These are phyloP conservation scores for Jamesozyma gamospora DNA, from an alignment of 805 yeast genomes.

Conservation along the genomic window DNA sequence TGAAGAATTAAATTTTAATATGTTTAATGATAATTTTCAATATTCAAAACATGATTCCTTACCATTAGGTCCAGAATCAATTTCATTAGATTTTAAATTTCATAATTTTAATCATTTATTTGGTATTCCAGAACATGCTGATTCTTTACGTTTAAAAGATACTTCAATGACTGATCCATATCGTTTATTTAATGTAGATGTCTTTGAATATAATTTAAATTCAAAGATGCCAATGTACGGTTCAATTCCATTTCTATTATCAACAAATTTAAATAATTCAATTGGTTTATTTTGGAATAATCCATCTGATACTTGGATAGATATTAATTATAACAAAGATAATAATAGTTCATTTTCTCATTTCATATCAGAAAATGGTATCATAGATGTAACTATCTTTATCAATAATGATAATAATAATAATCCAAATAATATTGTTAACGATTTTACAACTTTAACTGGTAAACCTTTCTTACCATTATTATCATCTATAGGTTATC, in stretches of 20 bases:
- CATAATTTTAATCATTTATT: conserved; percentile 52
- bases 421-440: conserved; percentile 34
- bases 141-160: conserved; percentile 60
- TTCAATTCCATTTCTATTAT: conserved; percentile 78
- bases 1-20: conserved; percentile 54
- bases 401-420: conserved; percentile 47
- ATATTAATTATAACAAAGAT: conserved; percentile 34
- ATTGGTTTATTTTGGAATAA: conserved; percentile 87
- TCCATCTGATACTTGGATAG: conserved; percentile 86
- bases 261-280: conserved; percentile 43
- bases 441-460: conserved; percentile 55
- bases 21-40: conserved; percentile 61
- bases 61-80: conserved; percentile 82
- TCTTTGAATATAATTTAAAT: conserved; percentile 81
- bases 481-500: conserved; percentile 75
- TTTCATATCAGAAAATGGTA: conserved; percentile 91
- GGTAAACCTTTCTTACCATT: conserved; percentile 72
- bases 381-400: conserved; percentile 62
- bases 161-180: conserved; percentile 63
- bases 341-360: conserved; percentile 43
- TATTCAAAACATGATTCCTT: conserved; percentile 44
- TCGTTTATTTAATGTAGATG: conserved; percentile 84
- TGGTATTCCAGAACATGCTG: conserved; percentile 98
- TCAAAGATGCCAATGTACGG: conserved; percentile 92
- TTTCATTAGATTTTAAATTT: conserved; percentile 70